Evolutionary conservation across 495 filamentous ascomycete species (phyloP).

Genomic region (Talaromyces proteolyticus): DNA sequence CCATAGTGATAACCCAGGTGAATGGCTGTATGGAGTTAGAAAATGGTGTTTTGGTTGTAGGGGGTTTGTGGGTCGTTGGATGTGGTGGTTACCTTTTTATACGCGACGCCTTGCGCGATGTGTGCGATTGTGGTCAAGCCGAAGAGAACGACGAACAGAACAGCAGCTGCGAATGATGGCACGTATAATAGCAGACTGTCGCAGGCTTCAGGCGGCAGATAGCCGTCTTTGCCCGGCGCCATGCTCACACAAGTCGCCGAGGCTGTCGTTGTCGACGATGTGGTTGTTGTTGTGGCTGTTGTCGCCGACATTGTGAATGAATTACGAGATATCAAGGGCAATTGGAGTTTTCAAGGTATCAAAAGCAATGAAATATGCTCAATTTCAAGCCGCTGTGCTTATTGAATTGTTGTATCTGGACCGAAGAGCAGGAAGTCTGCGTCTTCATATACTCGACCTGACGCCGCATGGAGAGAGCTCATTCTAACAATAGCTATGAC

Average conservation of each 20-base stretch:
- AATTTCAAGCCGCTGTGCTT: too few species aligned
- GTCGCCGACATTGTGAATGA: background rate
- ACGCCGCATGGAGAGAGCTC: too few species aligned
- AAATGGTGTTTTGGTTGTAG: too few species aligned
- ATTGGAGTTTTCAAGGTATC: too few species aligned
- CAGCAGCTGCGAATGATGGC: constrained; percentile 14
- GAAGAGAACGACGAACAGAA: constrained; percentile 30
- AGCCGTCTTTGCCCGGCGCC: constrained; percentile 22
- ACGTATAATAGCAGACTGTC: constrained; percentile 18
- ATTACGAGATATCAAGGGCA: too few species aligned
- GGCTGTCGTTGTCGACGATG: background rate
- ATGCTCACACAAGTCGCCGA: constrained; percentile 14
- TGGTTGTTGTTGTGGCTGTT: background rate
- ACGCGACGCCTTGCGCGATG: constrained; percentile 19
- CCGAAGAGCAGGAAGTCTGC: too few species aligned
- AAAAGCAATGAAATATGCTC: too few species aligned
- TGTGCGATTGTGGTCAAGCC: constrained; percentile 27
- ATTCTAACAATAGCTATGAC: too few species aligned
- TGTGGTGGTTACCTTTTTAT: background rate
- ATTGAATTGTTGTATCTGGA: too few species aligned
- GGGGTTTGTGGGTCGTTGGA: too few species aligned
- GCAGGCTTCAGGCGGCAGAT: constrained; percentile 26
- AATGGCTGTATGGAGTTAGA: background rate
- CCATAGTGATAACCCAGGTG: background rate
- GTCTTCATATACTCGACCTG: too few species aligned